Evolutionary conservation across 2,329 filamentous ascomycete species (phyloP).

Genomic region (Colletotrichum sp.): DNA sequence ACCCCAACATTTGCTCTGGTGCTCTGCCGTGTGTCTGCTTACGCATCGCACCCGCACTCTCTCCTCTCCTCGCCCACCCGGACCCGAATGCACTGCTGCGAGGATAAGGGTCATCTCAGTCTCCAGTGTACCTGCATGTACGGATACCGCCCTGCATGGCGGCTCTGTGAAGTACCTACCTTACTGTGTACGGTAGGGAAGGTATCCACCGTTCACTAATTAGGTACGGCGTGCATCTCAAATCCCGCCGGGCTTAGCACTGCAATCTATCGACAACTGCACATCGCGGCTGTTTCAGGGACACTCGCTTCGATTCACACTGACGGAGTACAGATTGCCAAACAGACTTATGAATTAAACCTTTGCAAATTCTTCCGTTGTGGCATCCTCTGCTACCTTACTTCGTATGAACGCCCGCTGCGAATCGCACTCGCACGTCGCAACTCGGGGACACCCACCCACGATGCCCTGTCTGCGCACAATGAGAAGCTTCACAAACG

Average conservation of each 20-base stretch:
- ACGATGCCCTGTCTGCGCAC: not conserved
- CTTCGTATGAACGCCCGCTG: not conserved
- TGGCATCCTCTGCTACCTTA: not conserved
- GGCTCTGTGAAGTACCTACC: not conserved
- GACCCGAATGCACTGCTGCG: not conserved
- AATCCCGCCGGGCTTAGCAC: not conserved
- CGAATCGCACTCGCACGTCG: not conserved
- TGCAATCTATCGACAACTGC: not conserved
- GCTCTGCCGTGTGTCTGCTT: not conserved
- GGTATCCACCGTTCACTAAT: not conserved
- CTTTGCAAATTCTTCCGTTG: not conserved
- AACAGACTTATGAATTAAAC: not conserved
- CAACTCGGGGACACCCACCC: not conserved
- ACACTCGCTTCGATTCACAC: constrained; percentile 10
- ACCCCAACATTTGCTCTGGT: not conserved
- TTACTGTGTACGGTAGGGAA: too few relatives aligned
- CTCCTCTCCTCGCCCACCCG: not conserved
- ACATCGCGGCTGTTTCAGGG: constrained; percentile 14
- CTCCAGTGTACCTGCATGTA: not conserved
- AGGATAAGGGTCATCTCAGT: not conserved
- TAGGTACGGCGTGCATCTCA: not conserved
- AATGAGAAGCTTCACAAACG: not conserved
- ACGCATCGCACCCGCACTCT: not conserved
- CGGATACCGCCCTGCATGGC: not conserved
- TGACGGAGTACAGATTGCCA: not conserved